Base-by-base conservation (phyloP, 306 rosid genomes). In the Cucurbita maxima region DNA sequence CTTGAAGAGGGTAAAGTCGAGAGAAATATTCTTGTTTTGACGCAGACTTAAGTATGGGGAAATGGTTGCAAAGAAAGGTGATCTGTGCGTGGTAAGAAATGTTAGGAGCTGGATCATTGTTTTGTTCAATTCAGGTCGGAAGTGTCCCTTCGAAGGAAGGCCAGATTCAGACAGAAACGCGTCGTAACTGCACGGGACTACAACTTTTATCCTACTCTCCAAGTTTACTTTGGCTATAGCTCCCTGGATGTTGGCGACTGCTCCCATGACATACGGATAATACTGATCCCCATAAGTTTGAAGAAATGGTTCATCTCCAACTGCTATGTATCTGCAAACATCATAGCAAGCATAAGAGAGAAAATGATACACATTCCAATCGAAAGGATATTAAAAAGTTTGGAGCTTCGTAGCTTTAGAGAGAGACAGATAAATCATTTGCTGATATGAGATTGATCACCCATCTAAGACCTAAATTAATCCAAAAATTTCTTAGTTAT, bases 141-240 rank as follows among this genome's bases (percentile, higher is more conserved):
- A 84, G 79, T 87, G 92, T 36, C 84, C 87, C 79, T 78, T 83
- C 0, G 94, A 82, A 58, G 97, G 88, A 50, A 75, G 83, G 81
- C 81, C 81, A 16, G 89, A 83, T 51, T 84, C 92, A 15, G 88
- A 79, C 72, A 82, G 86, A 25, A 90, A 93, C 55, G 86, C 79
- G 66, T 93, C 98, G 18, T 82, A 86, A 84, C 98, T 90, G 84
- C 96, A 93, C 19, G 98, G 97, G 76, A 90, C 94, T 20, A 93
- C 97, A n/a, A 90, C 96, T 76, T 87, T 93, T 75, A 93, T 88
- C 71, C 74, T 82, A 83, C 79, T 70, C 58, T 82, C 92, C 83
- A 90, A 74, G 58, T 88, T 89, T 54, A 93, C 96, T 78, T 22
- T 80, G 58, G 47, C 59, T 83, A 93, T 76, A 84, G 97, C 88